Evolutionary conservation across 495 filamentous ascomycete species (phyloP).

Genomic region (Aspergillus wentii): DNA sequence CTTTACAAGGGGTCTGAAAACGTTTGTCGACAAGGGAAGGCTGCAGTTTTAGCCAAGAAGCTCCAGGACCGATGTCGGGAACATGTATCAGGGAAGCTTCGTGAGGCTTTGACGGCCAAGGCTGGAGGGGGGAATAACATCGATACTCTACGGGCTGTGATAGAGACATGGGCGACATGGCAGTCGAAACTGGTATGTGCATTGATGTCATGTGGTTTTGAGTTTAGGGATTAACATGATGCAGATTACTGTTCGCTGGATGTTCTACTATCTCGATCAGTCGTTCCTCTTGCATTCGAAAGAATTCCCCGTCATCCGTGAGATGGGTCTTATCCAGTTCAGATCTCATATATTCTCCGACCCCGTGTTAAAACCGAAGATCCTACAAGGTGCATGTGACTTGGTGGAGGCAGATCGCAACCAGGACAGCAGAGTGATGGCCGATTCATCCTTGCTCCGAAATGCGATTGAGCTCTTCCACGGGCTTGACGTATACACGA

Average conservation of each 20-base stretch:
- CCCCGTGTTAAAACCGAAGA: conserved; percentile 40
- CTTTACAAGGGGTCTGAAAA: conserved; percentile 89
- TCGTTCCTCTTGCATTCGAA: conserved; percentile 73
- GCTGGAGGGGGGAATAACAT: conserved; percentile 49
- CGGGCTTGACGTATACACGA: conserved; percentile 70
- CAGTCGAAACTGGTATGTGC: conserved; percentile 62
- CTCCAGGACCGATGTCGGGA: conserved; percentile 58
- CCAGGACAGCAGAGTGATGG: conserved; percentile 26
- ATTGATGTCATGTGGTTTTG: conserved; percentile 1
- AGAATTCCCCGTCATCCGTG: conserved; percentile 48
- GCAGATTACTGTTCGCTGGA: conserved; percentile 69
- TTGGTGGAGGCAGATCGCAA: conserved; percentile 69
- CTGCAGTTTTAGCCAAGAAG: conserved; percentile 56
- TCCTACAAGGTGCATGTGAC: conserved; percentile 69
- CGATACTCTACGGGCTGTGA: conserved; percentile 58
- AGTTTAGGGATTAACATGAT: conserved; percentile 7
- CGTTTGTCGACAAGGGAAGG: conserved; percentile 71
- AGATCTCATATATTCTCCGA: conserved; percentile 53
- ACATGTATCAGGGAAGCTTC: conserved; percentile 55
- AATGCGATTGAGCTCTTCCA: conserved; percentile 77
- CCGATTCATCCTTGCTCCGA: conserved; percentile 54
- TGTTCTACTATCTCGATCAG: conserved; percentile 91
- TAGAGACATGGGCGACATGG: conserved; percentile 75
- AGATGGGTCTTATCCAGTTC: conserved; percentile 56
- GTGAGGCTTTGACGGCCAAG: conserved; percentile 45